Percentiles rank a stretch among this genome's conserved stretches.
phyloP scores from a whole-genome alignment of 129 eudicot genomes.

The Artemisia annua region DNA sequence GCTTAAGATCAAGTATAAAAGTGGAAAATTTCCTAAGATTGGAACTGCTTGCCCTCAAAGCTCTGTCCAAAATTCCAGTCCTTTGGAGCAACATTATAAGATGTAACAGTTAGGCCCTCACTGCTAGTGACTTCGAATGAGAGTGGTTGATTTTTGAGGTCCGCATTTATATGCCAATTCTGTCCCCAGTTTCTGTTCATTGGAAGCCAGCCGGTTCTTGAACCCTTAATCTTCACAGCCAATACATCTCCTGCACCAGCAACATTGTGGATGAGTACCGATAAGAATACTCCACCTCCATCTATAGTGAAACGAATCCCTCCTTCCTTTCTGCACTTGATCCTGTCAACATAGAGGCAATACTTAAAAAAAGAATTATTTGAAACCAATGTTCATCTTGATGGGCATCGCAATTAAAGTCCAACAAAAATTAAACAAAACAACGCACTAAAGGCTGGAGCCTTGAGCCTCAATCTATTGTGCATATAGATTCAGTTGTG shows the following conservation, averaged over 20 bases:
- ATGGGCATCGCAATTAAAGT: neutral
- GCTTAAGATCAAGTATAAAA: constrained; percentile 19
- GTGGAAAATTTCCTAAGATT: constrained; percentile 31
- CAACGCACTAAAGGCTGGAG: neutral
- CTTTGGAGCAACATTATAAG: constrained; percentile 77
- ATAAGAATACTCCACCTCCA: constrained; percentile 72
- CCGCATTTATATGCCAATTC: constrained; percentile 88
- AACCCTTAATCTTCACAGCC: constrained; percentile 85
- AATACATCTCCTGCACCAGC: constrained; percentile 83
- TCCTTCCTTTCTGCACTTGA: constrained; percentile 91
- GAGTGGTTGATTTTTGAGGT: constrained; percentile 74
- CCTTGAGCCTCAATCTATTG: too few relatives aligned
- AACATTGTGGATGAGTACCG: constrained; percentile 83
- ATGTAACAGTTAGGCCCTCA: constrained; percentile 63
- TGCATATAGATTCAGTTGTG: too few relatives aligned
- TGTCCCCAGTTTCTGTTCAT: constrained; percentile 97
- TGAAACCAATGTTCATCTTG: constrained; percentile 1
- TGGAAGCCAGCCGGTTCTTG: constrained; percentile 94
- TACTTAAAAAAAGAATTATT: neutral
- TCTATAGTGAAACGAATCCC: constrained; percentile 74
- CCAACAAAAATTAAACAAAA: neutral
- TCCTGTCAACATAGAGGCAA: constrained; percentile 42
- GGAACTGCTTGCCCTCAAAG: constrained; percentile 86
- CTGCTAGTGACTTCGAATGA: constrained; percentile 82
- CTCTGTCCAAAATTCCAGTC: constrained; percentile 83